A percentile compares a stretch with the other conserved stretches of the same genome.
Conservation (phyloP, 139 green algal species). For the Chlorella sp. region DNA sequence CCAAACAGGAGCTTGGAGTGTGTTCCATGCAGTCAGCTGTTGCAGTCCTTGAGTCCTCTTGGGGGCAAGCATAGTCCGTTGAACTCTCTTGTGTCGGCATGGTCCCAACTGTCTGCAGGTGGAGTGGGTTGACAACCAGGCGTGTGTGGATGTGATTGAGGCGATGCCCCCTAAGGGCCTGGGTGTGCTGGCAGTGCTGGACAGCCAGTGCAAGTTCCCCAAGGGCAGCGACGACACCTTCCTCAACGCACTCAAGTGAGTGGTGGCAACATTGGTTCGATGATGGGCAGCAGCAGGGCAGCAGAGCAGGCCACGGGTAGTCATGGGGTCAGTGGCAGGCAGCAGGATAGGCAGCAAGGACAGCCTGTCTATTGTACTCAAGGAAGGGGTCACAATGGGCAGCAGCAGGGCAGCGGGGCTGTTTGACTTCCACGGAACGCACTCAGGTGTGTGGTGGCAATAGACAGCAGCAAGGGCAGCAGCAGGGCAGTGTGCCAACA, state of each 20-base stretch:
- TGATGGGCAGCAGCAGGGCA: neutral
- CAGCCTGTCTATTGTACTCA: neutral
- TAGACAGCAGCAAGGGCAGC: neutral
- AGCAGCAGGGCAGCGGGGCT: neutral
- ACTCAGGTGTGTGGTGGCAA: too few species aligned
- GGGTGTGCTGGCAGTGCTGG: constrained; percentile 88
- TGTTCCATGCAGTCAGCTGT: too few species aligned
- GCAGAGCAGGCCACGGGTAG: neutral
- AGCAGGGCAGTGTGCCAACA: neutral
- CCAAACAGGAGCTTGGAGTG: too few species aligned
- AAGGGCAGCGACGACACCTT: constrained; percentile 68
- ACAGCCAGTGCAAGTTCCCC: constrained; percentile 82
- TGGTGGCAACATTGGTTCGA: neutral
- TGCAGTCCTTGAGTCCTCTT: too few species aligned
- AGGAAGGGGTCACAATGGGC: neutral
- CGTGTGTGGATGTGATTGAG: constrained; percentile 90
- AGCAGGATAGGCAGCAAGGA: neutral
- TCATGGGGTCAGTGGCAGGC: too few species aligned
- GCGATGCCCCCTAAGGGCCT: constrained; percentile 43
- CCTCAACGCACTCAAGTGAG: constrained; percentile 18
- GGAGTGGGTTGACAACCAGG: constrained; percentile 96
- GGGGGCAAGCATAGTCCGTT: too few species aligned
- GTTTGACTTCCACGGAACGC: too few species aligned
- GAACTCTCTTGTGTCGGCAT: too few species aligned
- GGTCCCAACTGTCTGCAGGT: too few species aligned